These are phyloP conservation scores for Thelonectria rubi DNA, from an alignment of 2,329 filamentous ascomycete species.

Conservation along the genomic window DNA sequence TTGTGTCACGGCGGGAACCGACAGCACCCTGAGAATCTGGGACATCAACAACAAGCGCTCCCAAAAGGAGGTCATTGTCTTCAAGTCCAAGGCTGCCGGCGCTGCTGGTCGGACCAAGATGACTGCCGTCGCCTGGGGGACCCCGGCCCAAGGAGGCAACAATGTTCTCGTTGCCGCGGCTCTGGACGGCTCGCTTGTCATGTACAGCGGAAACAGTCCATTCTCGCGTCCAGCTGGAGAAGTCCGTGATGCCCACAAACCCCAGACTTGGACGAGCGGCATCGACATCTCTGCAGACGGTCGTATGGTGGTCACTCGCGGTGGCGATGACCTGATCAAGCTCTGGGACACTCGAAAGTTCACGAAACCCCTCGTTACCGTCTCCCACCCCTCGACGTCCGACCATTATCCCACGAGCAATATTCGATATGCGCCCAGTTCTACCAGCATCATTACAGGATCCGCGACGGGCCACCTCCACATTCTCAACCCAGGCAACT, in stretches of 20 bases:
- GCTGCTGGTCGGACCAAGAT: conserved; percentile 91
- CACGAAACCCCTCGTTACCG: conserved; percentile 84
- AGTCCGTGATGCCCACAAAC: conserved; percentile 81
- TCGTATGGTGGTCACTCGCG: conserved; percentile 87
- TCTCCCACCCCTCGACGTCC: conserved; percentile 82
- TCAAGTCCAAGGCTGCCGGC: conserved; percentile 91
- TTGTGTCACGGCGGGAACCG: conserved; percentile 90
- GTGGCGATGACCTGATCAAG: conserved; percentile 92
- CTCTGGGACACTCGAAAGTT: conserved; percentile 98
- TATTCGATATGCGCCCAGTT: conserved; percentile 88
- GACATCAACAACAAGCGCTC: conserved; percentile 90
- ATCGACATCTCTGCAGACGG: conserved; percentile 92
- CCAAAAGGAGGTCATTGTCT: conserved; percentile 93
- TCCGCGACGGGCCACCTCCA: conserved; percentile 87
- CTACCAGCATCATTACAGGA: conserved; percentile 86
- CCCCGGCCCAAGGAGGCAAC: conserved; percentile 76
- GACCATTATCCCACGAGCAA: conserved; percentile 85
- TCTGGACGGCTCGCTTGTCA: conserved; percentile 86
- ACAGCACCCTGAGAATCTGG: conserved; percentile 97
- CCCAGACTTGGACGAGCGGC: conserved; percentile 90
- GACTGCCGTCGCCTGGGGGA: conserved; percentile 90
- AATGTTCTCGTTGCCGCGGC: conserved; percentile 84
- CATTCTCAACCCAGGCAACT: conserved; percentile 91
- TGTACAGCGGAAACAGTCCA: conserved; percentile 92
- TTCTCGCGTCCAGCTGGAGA: conserved; percentile 84